These are phyloP conservation scores for Emergomyces orientalis DNA, from an alignment of 2,329 filamentous ascomycete species.

Conservation along the genomic window DNA sequence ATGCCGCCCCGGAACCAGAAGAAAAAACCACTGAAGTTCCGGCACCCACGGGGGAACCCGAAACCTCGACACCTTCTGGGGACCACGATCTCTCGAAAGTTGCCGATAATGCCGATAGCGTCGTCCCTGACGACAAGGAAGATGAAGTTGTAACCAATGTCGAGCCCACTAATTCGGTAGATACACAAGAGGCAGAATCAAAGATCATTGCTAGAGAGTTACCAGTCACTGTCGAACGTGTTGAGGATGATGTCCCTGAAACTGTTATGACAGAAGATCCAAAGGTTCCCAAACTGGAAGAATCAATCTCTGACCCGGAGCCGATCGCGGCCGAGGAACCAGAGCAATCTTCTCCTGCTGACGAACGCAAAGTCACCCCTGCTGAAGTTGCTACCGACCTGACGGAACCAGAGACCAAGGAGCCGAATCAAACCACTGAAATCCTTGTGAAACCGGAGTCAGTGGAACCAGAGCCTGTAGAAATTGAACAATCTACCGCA, in stretches of 20 bases:
- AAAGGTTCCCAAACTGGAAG: not conserved
- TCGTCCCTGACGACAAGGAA: not conserved
- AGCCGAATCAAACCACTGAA: not conserved
- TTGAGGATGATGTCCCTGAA: conserved; percentile 8
- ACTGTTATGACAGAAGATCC: not conserved
- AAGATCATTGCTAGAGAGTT: not conserved
- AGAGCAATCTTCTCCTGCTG: not conserved
- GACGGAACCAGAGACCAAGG: not conserved
- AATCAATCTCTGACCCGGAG: conserved; percentile 5
- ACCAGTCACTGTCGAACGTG: not conserved
- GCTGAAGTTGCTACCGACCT: not conserved
- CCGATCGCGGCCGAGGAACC: not conserved
- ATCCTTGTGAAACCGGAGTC: not conserved
- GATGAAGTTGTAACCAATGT: not conserved
- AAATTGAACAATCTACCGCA: not conserved
- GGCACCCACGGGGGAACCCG: not conserved
- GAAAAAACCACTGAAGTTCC: not conserved
- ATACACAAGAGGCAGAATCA: not conserved
- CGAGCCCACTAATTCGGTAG: not conserved
- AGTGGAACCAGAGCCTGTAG: not conserved
- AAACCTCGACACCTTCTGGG: not conserved
- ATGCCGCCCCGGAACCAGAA: not conserved
- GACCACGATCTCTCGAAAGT: not conserved
- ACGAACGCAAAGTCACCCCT: not conserved
- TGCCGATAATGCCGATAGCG: not conserved